Conservation (phyloP, 768 basidiomycete species). For the Aureoboletus auriporus region DNA sequence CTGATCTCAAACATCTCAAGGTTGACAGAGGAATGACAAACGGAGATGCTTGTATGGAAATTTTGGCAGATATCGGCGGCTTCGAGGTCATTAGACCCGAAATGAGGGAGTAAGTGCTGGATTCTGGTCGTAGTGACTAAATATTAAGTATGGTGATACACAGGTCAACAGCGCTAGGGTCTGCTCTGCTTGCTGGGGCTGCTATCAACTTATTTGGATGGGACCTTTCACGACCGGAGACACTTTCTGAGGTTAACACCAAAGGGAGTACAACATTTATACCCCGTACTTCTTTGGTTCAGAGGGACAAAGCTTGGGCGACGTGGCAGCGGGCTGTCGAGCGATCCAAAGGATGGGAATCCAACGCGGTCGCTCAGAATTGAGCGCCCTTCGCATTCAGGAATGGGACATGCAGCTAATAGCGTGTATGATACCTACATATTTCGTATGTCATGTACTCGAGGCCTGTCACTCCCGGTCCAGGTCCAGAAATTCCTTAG, state of each 20-base stretch:
- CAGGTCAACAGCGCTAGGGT: slow-evolving; percentile 93
- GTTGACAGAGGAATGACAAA: slow-evolving; percentile 99
- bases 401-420: no score
- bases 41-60: slow-evolving; percentile 81
- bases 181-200: slow-evolving; percentile 88
- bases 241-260: slow-evolving; percentile 82
- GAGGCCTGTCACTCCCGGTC: no score
- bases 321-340: slow-evolving; percentile 91
- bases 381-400: not conserved
- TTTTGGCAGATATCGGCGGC: slow-evolving; percentile 87
- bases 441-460: no score
- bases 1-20: slow-evolving; percentile 77
- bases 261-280: slow-evolving; percentile 71
- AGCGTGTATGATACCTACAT: no score
- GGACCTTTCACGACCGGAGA: slow-evolving; percentile 82
- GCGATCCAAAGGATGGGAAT: slow-evolving; percentile 77
- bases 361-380: slow-evolving; percentile 36
- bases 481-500: no score
- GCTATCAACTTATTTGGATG: slow-evolving; percentile 89
- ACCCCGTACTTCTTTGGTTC: slow-evolving; percentile 48
- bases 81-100: slow-evolving; percentile 89
- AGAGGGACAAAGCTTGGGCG: slow-evolving; percentile 62
- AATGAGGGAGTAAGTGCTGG: slow-evolving; percentile 83
- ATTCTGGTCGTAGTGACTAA: not conserved
- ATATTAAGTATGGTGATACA: not conserved